Conservation (phyloP, 1,139 yeast species). For the Wickerhamiella pararugosa region DNA sequence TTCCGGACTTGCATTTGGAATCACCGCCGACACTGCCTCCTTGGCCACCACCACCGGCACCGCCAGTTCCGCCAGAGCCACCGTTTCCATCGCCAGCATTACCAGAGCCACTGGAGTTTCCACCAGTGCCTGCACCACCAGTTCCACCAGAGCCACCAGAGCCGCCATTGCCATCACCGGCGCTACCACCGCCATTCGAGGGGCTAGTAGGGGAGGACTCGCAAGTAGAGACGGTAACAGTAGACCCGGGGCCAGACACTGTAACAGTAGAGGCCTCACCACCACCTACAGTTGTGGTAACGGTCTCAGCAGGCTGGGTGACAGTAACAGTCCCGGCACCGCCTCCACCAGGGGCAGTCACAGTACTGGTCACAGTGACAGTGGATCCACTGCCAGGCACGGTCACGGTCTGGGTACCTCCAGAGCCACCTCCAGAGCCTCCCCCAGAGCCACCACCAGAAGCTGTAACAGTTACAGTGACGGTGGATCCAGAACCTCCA, state of each 20-base stretch:
- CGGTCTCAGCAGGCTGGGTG: conserved; percentile 13
- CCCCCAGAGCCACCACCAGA: too few species aligned
- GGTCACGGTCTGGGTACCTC: conserved; percentile 5
- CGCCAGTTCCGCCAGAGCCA: too few species aligned
- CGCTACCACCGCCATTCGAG: too few species aligned
- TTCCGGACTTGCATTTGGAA: too few species aligned
- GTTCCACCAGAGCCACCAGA: too few species aligned
- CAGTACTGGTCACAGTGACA: conserved; percentile 10
- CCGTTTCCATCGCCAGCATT: too few species aligned
- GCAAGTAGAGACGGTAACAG: conserved; percentile 3
- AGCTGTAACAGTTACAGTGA: too few species aligned
- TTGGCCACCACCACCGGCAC: background rate
- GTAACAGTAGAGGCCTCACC: conserved; percentile 4
- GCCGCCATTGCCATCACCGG: too few species aligned
- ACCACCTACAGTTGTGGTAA: conserved; percentile 4
- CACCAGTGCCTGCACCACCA: too few species aligned
- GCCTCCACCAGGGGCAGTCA: conserved; percentile 8
- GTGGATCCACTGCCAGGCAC: conserved; percentile 14
- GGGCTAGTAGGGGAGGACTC: too few species aligned
- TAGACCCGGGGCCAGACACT: conserved; percentile 7
- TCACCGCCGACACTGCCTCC: background rate
- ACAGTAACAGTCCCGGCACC: conserved; percentile 7
- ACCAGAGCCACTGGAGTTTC: background rate
- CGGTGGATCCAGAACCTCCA: too few species aligned
- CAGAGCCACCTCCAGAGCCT: too few species aligned